Percentiles rank a stretch among this genome's conserved stretches.
These are phyloP conservation scores for Botrytis cinerea DNA, from an alignment of 2,329 filamentous ascomycete species.

Conservation along the genomic window DNA sequence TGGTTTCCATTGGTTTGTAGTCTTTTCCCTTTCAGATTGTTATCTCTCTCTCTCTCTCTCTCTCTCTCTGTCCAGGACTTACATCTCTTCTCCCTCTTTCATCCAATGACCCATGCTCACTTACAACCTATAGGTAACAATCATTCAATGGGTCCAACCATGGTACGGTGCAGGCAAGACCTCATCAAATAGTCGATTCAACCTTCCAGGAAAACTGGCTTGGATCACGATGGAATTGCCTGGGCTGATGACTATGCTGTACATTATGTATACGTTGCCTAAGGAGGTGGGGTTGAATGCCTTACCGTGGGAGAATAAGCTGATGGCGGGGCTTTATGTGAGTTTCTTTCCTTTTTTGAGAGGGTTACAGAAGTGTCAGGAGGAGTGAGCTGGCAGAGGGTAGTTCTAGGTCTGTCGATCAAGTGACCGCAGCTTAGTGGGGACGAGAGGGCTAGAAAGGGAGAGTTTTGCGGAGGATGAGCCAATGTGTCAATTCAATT, in stretches of 20 bases:
- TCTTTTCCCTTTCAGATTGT: neutral
- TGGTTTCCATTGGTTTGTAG: conserved; percentile 50
- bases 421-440: neutral
- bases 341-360: conserved; percentile 17
- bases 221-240: conserved; percentile 90
- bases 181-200: conserved; percentile 70
- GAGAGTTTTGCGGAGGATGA: neutral
- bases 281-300: conserved; percentile 54
- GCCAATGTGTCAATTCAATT: neutral
- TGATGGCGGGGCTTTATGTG: conserved; percentile 68
- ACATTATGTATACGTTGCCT: conserved; percentile 73
- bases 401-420: neutral
- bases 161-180: conserved; percentile 96
- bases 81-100: neutral
- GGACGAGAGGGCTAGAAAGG: neutral
- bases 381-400: neutral
- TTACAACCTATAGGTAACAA: conserved; percentile 58
- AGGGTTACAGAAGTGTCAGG: neutral
- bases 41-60: neutral
- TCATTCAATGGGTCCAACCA: conserved; percentile 69
- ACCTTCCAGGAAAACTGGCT: conserved; percentile 83
- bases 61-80: neutral
- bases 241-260: conserved; percentile 75
- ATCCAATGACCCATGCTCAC: neutral
- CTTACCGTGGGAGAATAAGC: conserved; percentile 76